A percentile compares a stretch with the other conserved stretches of the same genome.
phyloP scores from a whole-genome alignment of 306 rosid genomes.

The Lablab purpureus region DNA sequence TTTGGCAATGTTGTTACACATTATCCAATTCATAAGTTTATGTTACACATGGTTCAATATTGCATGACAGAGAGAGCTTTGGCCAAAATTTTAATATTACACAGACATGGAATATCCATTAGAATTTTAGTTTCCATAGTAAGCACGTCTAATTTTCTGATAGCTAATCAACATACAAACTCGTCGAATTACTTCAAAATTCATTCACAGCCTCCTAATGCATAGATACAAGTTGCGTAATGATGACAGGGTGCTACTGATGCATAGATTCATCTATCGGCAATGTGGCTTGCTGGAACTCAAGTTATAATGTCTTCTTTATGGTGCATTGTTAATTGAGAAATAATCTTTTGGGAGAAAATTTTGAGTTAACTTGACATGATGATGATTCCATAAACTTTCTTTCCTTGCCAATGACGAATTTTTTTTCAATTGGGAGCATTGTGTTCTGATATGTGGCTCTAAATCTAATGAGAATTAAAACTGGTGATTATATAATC shows the following conservation, averaged over 20 bases:
- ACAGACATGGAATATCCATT: neutral
- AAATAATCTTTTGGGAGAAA: constrained; percentile 26
- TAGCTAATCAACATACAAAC: neutral
- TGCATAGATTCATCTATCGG: neutral
- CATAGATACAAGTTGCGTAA: neutral
- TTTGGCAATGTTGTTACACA: neutral
- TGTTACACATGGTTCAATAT: neutral
- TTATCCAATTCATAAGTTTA: neutral
- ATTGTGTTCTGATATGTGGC: constrained; percentile 4
- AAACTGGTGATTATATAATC: constrained; percentile 15
- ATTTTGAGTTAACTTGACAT: constrained; percentile 15
- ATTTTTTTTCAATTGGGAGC: constrained; percentile 26
- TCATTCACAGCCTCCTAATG: neutral
- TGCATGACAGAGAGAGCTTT: neutral
- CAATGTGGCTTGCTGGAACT: constrained; percentile 11
- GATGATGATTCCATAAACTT: constrained; percentile 28
- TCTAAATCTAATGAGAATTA: constrained; percentile 5
- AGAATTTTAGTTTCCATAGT: constrained; percentile 15
- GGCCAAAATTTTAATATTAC: neutral
- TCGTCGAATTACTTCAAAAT: neutral
- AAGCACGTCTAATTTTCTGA: neutral
- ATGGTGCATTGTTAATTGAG: neutral
- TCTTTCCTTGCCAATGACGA: constrained; percentile 18
- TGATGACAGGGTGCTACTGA: neutral
- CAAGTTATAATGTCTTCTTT: neutral